phyloP scores from a whole-genome alignment of 495 filamentous ascomycete species.

The Penicillium verhagenii region DNA sequence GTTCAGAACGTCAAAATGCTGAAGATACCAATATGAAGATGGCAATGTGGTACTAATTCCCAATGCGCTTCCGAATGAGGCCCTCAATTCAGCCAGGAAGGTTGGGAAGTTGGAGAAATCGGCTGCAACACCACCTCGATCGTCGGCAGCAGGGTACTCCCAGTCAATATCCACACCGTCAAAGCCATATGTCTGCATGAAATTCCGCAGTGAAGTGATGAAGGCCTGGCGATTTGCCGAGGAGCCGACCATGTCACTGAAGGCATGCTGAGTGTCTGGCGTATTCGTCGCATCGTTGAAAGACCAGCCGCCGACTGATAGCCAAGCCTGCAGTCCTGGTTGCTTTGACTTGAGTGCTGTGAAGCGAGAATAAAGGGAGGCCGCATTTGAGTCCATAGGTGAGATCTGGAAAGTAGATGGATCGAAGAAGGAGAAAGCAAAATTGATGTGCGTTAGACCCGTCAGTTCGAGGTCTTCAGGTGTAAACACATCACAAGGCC shows the following conservation, averaged over 20 bases:
- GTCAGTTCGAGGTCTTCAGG: slow-evolving; percentile 9
- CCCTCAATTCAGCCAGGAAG: not conserved
- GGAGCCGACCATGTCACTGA: not conserved
- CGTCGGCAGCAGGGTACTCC: slow-evolving; percentile 28
- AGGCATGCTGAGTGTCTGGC: not conserved
- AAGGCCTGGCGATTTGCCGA: not conserved
- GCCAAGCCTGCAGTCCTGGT: not conserved
- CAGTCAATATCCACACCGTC: slow-evolving; percentile 60
- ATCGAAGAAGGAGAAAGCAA: slow-evolving; percentile 15
- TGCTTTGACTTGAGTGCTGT: not conserved
- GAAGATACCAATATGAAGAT: not conserved
- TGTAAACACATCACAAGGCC: slow-evolving; percentile 2
- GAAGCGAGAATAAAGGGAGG: not conserved
- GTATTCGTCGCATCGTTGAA: slow-evolving; percentile 21
- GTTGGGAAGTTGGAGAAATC: not conserved
- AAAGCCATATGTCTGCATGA: slow-evolving; percentile 39
- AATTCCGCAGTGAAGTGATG: not conserved
- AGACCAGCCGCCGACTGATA: slow-evolving; percentile 39
- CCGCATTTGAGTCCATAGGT: not conserved
- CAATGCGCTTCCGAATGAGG: too few relatives aligned
- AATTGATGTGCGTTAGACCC: slow-evolving; percentile 18
- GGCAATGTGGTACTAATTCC: too few relatives aligned
- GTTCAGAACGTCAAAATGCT: not conserved
- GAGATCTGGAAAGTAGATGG: not conserved
- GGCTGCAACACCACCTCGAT: not conserved